Conservation (phyloP, 306 rosid genomes). For the Mimosa pudica region DNA sequence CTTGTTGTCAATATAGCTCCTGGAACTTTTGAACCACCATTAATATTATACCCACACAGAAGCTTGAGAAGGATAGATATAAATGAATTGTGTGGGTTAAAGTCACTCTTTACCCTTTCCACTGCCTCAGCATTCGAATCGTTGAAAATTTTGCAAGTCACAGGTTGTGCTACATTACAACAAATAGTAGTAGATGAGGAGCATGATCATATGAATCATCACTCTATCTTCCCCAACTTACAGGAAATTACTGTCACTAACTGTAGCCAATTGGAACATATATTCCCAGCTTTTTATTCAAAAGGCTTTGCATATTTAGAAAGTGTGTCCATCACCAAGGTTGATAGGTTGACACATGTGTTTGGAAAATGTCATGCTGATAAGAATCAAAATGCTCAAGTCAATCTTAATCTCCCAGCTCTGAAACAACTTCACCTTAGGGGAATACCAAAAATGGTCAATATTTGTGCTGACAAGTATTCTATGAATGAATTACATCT, state of each 20-base stretch:
- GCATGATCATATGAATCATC: neutral
- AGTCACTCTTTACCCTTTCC: no score
- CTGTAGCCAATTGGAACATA: neutral
- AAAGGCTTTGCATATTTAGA: conserved; percentile 3
- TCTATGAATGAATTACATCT: no score
- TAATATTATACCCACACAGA: no score
- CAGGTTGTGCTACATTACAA: neutral
- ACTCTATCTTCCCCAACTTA: neutral
- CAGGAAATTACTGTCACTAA: neutral
- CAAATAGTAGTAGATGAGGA: neutral
- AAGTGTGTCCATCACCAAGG: neutral
- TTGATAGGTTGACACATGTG: conserved; percentile 13
- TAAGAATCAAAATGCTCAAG: neutral
- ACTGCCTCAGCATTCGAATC: no score
- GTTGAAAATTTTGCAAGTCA: no score
- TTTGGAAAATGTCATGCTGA: neutral
- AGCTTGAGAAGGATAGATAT: no score
- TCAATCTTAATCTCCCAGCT: neutral
- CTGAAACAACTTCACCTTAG: neutral
- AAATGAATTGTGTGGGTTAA: no score
- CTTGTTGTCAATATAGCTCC: no score
- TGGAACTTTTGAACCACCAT: no score
- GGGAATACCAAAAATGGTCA: neutral
- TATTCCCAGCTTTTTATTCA: conserved; percentile 13
- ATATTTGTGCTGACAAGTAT: no score